Evolutionary conservation across 2,329 filamentous ascomycete genomes (phyloP), one percentile per base, ranked within the genome.

Genomic region (Aquanectria penicillioides): DNA sequence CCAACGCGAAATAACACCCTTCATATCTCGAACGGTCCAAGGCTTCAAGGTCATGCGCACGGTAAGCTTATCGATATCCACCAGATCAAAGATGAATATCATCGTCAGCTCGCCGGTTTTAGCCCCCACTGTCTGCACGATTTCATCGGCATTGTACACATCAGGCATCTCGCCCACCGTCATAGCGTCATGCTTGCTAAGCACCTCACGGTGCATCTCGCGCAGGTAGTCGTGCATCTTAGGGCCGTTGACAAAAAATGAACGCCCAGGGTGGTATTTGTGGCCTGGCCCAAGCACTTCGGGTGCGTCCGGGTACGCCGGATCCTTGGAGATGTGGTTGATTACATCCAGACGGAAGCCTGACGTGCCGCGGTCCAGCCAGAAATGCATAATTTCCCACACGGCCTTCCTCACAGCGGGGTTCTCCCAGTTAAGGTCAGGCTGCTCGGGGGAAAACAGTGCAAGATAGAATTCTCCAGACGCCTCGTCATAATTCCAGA

Each of bases 351-450:
- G 84, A 13, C 88, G 81, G 74, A 90, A 90, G 1, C 88, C 88
- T 50, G 87, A 83, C 0, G 89, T 85, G 1, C 89, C 89, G 20
- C 84, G 84, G 55, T 89, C 79, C 1, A 93, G 81, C 90, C 91
- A 94, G 71, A 93, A 93, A 5, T 83, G 41, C 2, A 66, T 62
- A 80, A 83, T 80, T 38, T 89, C 80, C 71, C 91, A 88, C 7
- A 92, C 86, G 0, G 89, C 90, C 36, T 83, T 75, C 6, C 89
- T 82, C 0, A 89, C 84, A 1, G 84, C 85, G 0, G 81, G 78
- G 57, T 89, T 89, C 65, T 93, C 89, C 89, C 90, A 94, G 74
- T 94, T 93, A 11, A 94, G 80, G 66, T 94, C 91, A 0, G 91
- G 90, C 69, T 93, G 90, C 58, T 89, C 85, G 2, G 82, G 81